phyloP scores from a whole-genome alignment of 129 eudicot species.

The Logfia minima region DNA sequence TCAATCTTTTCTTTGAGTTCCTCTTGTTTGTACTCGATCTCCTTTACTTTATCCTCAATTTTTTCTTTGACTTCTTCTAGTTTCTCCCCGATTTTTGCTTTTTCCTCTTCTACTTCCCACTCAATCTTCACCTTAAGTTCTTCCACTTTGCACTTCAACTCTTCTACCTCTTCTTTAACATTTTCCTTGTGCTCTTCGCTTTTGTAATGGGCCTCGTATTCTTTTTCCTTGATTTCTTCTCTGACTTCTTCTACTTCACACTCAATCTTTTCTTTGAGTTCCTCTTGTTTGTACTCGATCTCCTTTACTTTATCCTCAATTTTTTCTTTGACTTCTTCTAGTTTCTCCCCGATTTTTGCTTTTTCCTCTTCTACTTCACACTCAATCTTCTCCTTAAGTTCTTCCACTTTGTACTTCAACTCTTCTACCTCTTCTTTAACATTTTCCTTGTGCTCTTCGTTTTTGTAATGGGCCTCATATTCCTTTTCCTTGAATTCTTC shows the following conservation, averaged over 20 bases:
- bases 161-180: constrained; percentile 22
- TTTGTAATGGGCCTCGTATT: constrained; percentile 5
- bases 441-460: constrained; percentile 23
- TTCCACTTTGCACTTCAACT: constrained; percentile 16
- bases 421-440: constrained; percentile 25
- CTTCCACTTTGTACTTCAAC: constrained; percentile 15
- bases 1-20: constrained; percentile 10
- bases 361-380: constrained; percentile 26
- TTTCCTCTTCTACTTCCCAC: constrained; percentile 25
- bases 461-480: constrained; percentile 23
- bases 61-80: constrained; percentile 20
- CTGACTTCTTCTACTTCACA: neutral
- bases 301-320: constrained; percentile 5
- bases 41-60: neutral
- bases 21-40: constrained; percentile 6
- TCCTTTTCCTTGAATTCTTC: constrained; percentile 26
- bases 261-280: constrained; percentile 6
- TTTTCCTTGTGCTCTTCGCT: constrained; percentile 17
- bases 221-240: neutral
- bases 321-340: constrained; percentile 19
- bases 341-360: constrained; percentile 19
- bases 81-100: constrained; percentile 22
- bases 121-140: constrained; percentile 26
- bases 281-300: constrained; percentile 4
- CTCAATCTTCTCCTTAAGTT: constrained; percentile 27